Evolutionary conservation across 1,284 basidiomycete species (phyloP), one percentile per base, ranked within the genome.

Genomic region (Ganoderma lucidum): DNA sequence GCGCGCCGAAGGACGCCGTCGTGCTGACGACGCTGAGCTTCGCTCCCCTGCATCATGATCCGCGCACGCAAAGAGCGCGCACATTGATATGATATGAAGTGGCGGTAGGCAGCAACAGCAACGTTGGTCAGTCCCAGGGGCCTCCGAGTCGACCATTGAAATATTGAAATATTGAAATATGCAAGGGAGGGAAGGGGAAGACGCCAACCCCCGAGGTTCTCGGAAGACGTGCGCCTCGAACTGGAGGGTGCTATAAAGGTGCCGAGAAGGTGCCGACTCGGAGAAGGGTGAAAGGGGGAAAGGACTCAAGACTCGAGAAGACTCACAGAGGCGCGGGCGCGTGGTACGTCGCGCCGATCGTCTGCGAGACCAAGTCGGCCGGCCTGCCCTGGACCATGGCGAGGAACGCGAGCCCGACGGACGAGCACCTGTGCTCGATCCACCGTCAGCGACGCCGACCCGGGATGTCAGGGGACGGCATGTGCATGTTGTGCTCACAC

Each of bases 291-390:
- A 17, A 35, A 35, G 35, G 35, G 35, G 35, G 35, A 35, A 35
- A 3, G 35, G n/a, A n/a, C n/a, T n/a, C n/a, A n/a, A n/a, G n/a
- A n/a, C n/a, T n/a, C n/a, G n/a, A n/a, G n/a, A n/a, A n/a, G 6
- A 68, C 70, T 59, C 37, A 71, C 66, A 51, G 39, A 32, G 70
- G 70, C 30, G 70, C 70, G 28, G 70, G 70, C 1, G 70, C 70
- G 28, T 71, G 85, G 81, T 84, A 87, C 44, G 83, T 81, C 28
- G 86, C 74, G 67, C 83, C 83, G 82, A 87, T 84, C 2, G 85
- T 81, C 70, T 86, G 85, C 2, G 86, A 87, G 12, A 87, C 79
- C 0, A 85, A 85, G n/a, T 81, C 73, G 6, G 65, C 42, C n/a
- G 70, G 64, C 14, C 39, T 60, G 19, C 78, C 78, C 19, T 77